Evolutionary conservation across 2,329 filamentous ascomycete species (phyloP).

Genomic region (Sporothrix brunneoviolacea): DNA sequence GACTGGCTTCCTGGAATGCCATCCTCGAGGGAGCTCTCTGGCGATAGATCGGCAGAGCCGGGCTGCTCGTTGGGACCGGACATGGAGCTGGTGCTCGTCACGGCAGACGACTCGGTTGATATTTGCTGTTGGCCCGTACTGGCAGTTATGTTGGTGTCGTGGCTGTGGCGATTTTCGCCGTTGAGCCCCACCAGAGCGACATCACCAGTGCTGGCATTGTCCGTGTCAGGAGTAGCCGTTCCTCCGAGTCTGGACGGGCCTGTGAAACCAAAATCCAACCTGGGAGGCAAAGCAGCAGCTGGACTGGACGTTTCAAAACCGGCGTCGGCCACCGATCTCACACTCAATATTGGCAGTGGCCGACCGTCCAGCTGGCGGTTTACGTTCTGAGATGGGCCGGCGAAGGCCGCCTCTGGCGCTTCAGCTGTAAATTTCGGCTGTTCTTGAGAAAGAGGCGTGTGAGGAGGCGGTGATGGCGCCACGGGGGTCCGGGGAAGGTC

Average conservation of each 20-base stretch:
- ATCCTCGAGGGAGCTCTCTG: conserved; percentile 45
- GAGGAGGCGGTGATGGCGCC: conserved; percentile 33
- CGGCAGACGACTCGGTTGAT: conserved; percentile 46
- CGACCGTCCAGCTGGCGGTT: conserved; percentile 13
- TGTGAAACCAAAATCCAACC: conserved; percentile 8
- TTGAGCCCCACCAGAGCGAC: too few relatives aligned
- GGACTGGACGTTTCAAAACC: too few relatives aligned
- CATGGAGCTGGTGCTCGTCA: conserved; percentile 51
- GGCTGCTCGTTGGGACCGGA: conserved; percentile 43
- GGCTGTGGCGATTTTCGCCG: conserved; percentile 41
- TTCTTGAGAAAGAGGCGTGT: conserved; percentile 23
- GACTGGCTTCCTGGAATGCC: conserved; percentile 34
- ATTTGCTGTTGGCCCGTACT: conserved; percentile 43
- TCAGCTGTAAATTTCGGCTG: neutral
- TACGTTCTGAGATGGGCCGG: neutral
- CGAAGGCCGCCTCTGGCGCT: neutral
- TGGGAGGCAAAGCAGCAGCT: neutral
- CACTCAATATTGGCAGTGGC: conserved; percentile 11
- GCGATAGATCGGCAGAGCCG: conserved; percentile 39
- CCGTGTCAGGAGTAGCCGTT: conserved; percentile 25
- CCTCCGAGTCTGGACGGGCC: conserved; percentile 4
- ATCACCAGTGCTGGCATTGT: conserved; percentile 29
- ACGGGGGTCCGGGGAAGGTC: conserved; percentile 29
- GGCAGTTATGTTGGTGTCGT: conserved; percentile 46
- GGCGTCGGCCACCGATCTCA: conserved; percentile 4